Base-by-base conservation (phyloP, 139 green algal species). In the Prasinococcaceae sp. region DNA sequence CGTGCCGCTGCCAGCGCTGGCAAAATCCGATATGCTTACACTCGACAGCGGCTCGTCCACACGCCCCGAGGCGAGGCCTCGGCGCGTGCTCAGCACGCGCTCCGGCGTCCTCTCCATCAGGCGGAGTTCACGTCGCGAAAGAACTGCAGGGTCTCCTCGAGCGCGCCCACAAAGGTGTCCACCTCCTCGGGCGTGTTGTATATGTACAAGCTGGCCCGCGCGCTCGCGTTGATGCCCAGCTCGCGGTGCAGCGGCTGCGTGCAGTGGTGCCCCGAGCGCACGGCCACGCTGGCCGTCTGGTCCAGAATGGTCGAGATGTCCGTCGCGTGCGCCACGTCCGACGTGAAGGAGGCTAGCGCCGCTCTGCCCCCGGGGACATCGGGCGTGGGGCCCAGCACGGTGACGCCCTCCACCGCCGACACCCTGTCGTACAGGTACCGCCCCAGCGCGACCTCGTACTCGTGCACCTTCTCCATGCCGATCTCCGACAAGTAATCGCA, bases 211-310 rank as follows among this genome's bases (percentile, higher is more conserved):
- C 66, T 84, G 16, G 89, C 89, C 23, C 89, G 74, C 17, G 85
- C 80, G 5, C 69, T 86, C 20, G 81, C 77, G 33, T 51, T 53
- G 45, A 96, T 76, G 45, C 81, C 83, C 28, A 98, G 69, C 32
- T 85, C 53, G 30, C 60, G 58, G 64, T 97, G 89, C 58, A 95
- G 64, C 10, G 89, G 89, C 68, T 98, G 90, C 27, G 90, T 92
- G 84, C 90, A 98, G 61, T 96, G 88, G 72, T 98, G 90, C 3
- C 90, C 90, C 3, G 72, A 85, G 20, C 90, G 63, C 48, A 96
- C 80, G 14, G 88, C 90, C 4, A 98, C 75, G 26, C 30, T 47
- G 9, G 72, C 46, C 39, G 58, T 26, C 55, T 70, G 40, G 61
- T 98, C 88, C 23, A 99, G 65, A 20, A 97, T 57, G 3, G 81